phyloP scores from a whole-genome alignment of 2,329 filamentous ascomycete species.

The Scolecobasidium constrictum region DNA sequence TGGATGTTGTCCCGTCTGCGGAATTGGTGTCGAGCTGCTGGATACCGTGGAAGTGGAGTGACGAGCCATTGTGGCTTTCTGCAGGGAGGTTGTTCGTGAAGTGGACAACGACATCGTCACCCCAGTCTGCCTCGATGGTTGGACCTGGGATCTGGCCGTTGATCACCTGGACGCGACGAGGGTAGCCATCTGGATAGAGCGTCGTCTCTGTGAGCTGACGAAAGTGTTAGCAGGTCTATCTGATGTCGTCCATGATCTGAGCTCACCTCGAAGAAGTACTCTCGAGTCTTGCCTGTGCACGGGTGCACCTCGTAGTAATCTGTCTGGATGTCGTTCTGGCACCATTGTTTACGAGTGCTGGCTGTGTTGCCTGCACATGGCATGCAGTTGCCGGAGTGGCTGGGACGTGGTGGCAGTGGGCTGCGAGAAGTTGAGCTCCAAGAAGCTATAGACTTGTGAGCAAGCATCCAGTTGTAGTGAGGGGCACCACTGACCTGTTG shows the following conservation, averaged over 20 bases:
- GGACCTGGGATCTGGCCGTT: conserved; percentile 10
- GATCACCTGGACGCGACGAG: conserved; percentile 5
- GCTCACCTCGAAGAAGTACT: conserved; percentile 10
- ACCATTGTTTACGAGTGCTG: conserved; percentile 6
- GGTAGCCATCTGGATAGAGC: conserved; percentile 8
- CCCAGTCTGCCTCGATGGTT: conserved; percentile 10
- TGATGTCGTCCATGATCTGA: too few species aligned
- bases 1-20: conserved; percentile 11
- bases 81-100: conserved; percentile 10
- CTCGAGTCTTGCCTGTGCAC: conserved; percentile 9
- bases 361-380: conserved; percentile 9
- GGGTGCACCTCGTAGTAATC: conserved; percentile 8
- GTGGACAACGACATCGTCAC: conserved; percentile 11
- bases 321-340: conserved; percentile 2
- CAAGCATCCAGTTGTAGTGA: too few species aligned
- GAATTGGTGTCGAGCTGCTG: conserved; percentile 9
- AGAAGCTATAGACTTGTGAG: too few species aligned
- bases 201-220: conserved; percentile 9
- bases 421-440: too few species aligned
- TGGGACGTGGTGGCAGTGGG: too few species aligned
- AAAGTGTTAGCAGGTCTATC: too few species aligned
- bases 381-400: too few species aligned
- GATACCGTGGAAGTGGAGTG: conserved; percentile 11
- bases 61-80: conserved; percentile 10
- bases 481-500: too few species aligned